These are phyloP conservation scores for Ceratorhiza oryzae-sativae DNA, from an alignment of 1,284 basidiomycete species.

Conservation along the genomic window DNA sequence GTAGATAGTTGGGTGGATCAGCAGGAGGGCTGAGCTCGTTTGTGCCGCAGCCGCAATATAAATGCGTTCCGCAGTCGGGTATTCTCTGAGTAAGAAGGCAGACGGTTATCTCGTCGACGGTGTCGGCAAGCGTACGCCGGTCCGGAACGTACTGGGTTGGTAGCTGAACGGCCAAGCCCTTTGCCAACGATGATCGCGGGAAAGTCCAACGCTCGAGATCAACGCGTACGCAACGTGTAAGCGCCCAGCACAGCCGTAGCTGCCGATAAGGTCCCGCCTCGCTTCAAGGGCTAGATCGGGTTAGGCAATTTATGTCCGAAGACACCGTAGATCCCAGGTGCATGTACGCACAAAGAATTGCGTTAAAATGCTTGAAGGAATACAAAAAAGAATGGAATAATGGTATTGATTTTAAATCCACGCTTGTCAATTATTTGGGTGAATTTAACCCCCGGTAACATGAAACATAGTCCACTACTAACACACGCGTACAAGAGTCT, in stretches of 20 bases:
- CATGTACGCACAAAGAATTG: neutral
- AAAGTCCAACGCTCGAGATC: conserved; percentile 12
- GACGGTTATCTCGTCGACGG: neutral
- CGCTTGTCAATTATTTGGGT: too few relatives aligned
- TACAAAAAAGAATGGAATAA: neutral
- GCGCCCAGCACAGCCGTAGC: conserved; percentile 18
- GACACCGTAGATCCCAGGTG: neutral
- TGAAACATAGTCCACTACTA: too few relatives aligned
- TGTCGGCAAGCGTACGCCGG: neutral
- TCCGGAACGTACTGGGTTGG: neutral
- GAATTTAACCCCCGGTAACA: too few relatives aligned
- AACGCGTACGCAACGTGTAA: conserved; percentile 38
- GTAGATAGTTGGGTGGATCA: neutral
- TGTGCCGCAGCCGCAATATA: neutral
- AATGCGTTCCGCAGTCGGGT: neutral
- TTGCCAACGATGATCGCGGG: conserved; percentile 8
- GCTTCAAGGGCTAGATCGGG: neutral
- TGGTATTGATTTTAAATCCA: too few relatives aligned
- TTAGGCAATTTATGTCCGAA: neutral
- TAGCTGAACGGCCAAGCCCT: neutral
- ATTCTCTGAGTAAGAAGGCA: neutral
- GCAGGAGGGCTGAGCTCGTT: neutral
- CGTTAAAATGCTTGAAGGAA: neutral
- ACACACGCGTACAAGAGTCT: too few relatives aligned
- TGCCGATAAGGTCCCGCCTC: neutral